Percentiles rank a stretch among this genome's conserved stretches.
phyloP scores from a whole-genome alignment of 176 grass and related monocot species.

The Sorghum bicolor region Sorghum_bicolor_NCBIv3 NC_012873.2:44839501-44840000 shows the following conservation, averaged over 20 bases:
- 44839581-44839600: slow-evolving; percentile 79
- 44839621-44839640: slow-evolving; percentile 67
- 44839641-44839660: slow-evolving; percentile 68
- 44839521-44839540: slow-evolving; percentile 76
- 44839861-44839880: slow-evolving; percentile 67
- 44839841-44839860: slow-evolving; percentile 72
- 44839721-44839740: slow-evolving; percentile 67
- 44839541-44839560: slow-evolving; percentile 71
- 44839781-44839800: slow-evolving; percentile 61
- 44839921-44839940: slow-evolving; percentile 47
- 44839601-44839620: slow-evolving; percentile 67
- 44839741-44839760: slow-evolving; percentile 69
- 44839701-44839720: slow-evolving; percentile 76
- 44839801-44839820: slow-evolving; percentile 62
- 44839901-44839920: slow-evolving; percentile 46
- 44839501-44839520: slow-evolving; percentile 73
- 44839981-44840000: slow-evolving; percentile 66
- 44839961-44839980: slow-evolving; percentile 92
- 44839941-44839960: slow-evolving; percentile 68
- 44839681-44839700: slow-evolving; percentile 60
- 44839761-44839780: slow-evolving; percentile 67
- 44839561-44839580: slow-evolving; percentile 63
- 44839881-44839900: slow-evolving; percentile 54
- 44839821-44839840: slow-evolving; percentile 82
- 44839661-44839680: slow-evolving; percentile 57